phyloP scores from a whole-genome alignment of 2,329 filamentous ascomycete species.

The Delphinella strobiligena region DNA sequence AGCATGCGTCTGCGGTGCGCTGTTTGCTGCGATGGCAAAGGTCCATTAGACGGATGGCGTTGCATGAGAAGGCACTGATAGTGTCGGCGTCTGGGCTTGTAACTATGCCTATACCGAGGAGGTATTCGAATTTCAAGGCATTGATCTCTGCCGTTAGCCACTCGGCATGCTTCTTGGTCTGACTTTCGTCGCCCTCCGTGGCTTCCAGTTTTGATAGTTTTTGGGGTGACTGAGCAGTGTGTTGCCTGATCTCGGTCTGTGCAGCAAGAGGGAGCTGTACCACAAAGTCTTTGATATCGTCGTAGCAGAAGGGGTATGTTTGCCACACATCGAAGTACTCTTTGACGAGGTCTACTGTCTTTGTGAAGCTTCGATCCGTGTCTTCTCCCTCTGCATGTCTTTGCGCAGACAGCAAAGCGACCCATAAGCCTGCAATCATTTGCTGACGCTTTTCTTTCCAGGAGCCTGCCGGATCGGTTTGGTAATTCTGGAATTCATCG shows the following conservation, averaged over 20 bases:
- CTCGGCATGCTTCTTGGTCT: neutral
- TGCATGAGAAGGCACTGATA: conserved; percentile 14
- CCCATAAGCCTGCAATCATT: conserved; percentile 5
- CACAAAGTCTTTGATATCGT: conserved; percentile 7
- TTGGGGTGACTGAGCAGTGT: neutral
- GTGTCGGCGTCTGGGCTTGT: conserved; percentile 7
- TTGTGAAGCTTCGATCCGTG: neutral
- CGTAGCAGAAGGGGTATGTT: conserved; percentile 7
- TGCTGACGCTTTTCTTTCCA: conserved; percentile 5
- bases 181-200: neutral
- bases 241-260: conserved; percentile 3
- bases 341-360: conserved; percentile 2
- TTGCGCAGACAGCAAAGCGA: neutral
- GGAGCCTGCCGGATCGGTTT: neutral
- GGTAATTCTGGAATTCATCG: neutral
- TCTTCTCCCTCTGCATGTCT: neutral
- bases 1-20: conserved; percentile 18
- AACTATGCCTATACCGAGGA: conserved; percentile 10
- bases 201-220: neutral
- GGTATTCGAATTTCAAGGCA: conserved; percentile 13
- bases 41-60: conserved; percentile 16
- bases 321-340: conserved; percentile 7
- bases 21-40: conserved; percentile 10
- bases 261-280: conserved; percentile 1
- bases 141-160: conserved; percentile 15